phyloP scores from a whole-genome alignment of 306 rosid species.

The Pterocarpus santalinus region DNA sequence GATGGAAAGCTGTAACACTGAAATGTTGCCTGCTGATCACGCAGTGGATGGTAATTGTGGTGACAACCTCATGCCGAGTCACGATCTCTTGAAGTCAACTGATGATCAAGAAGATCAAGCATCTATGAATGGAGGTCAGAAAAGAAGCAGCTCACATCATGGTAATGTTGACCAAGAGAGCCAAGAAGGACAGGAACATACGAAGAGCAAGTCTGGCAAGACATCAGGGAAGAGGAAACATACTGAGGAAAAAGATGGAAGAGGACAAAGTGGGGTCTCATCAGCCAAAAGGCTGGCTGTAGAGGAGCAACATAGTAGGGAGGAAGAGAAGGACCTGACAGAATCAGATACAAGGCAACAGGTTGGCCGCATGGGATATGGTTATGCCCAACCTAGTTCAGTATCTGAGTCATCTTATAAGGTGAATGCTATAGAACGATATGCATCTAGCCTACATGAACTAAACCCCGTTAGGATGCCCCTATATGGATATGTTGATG shows the following conservation, averaged over 20 bases:
- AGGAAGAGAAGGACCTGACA: conserved; percentile 43
- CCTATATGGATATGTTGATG: conserved; percentile 40
- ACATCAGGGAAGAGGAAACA: conserved; percentile 47
- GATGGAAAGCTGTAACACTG: conserved; percentile 30
- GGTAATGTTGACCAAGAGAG: conserved; percentile 41
- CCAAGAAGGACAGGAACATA: conserved; percentile 24
- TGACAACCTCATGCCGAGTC: conserved; percentile 1
- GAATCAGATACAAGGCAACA: conserved; percentile 46
- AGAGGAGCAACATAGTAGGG: conserved; percentile 17
- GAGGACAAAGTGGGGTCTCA: conserved; percentile 35
- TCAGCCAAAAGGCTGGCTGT: conserved; percentile 44
- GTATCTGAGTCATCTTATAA: conserved; percentile 42
- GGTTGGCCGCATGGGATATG: conserved; percentile 33
- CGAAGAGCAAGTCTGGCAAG: conserved; percentile 40
- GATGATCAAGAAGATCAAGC: conserved; percentile 37
- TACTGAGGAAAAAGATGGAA: conserved; percentile 30
- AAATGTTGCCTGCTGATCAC: conserved; percentile 19
- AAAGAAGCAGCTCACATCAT: conserved; percentile 33
- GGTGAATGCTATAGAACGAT: conserved; percentile 52
- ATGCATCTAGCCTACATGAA: conserved; percentile 56
- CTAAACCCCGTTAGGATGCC: conserved; percentile 8
- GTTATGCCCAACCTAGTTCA: conserved; percentile 41
- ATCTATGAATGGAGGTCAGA: conserved; percentile 15
- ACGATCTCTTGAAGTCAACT: conserved; percentile 7
- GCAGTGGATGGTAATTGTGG: not conserved